These are phyloP conservation scores for Penicillium digitatum DNA, from an alignment of 2,329 filamentous ascomycete genomes.

Conservation along the genomic window DNA sequence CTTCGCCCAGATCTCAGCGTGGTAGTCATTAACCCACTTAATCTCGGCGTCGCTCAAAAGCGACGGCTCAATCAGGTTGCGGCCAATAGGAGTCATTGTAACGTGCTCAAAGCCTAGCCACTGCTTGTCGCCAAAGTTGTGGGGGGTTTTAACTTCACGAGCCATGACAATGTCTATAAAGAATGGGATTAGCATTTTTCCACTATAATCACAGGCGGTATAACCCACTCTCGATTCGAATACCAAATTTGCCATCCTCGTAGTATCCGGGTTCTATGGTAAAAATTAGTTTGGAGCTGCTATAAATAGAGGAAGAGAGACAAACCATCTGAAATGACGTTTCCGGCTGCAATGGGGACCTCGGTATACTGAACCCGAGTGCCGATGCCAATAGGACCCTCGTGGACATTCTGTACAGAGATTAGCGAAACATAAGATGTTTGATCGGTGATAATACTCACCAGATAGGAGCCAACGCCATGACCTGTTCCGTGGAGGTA, in stretches of 20 bases:
- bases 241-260: constrained; percentile 89
- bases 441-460: constrained; percentile 13
- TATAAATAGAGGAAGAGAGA: neutral
- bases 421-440: constrained; percentile 14
- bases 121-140: constrained; percentile 88
- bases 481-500: constrained; percentile 96
- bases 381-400: constrained; percentile 93
- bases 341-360: constrained; percentile 82
- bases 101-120: constrained; percentile 95
- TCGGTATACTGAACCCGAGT: constrained; percentile 88
- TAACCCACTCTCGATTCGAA: constrained; percentile 76
- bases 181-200: constrained; percentile 7
- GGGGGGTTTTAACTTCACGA: constrained; percentile 76
- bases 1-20: constrained; percentile 75
- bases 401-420: constrained; percentile 72
- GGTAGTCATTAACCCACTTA: constrained; percentile 82
- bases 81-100: constrained; percentile 93
- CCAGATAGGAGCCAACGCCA: constrained; percentile 84
- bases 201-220: neutral
- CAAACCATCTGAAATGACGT: constrained; percentile 78
- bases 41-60: constrained; percentile 72
- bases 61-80: constrained; percentile 72
- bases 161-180: constrained; percentile 74
- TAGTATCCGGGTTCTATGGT: constrained; percentile 82
- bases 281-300: constrained; percentile 7